Evolutionary conservation across 2,329 filamentous ascomycete species (phyloP), one percentile per base, ranked within the genome.

Genomic region (Cladophialophora yegresii): DNA sequence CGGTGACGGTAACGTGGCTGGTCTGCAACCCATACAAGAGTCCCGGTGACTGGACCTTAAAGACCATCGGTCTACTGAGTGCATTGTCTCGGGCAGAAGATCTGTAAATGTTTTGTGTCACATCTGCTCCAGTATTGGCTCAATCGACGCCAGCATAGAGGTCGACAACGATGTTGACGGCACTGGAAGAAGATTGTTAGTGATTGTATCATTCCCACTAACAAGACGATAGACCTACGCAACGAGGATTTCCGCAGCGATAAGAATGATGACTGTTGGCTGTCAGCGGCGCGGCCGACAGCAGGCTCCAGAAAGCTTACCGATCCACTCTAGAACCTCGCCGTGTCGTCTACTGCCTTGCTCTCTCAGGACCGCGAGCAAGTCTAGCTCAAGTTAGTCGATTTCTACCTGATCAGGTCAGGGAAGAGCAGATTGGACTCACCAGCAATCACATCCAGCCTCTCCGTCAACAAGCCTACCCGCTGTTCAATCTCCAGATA

Each of bases 401-500:
- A n/a, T 22, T 32, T 7, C 40, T 20, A 13, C 47, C 54, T 22
- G 8, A 5, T 26, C 9, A 4, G 12, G 23, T 26, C 47, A 10
- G 20, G 9, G 47, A 56, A 10, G 28, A 20, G 32, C 13, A 45
- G 12, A 60, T 8, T 2, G 36, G n/a, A 54, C 70, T 62, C 53
- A 71, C 70, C 70, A 53, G 70, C 69, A 81, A 98, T 96, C 60
- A 99, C 95, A 69, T 93, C 89, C 70, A 99, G 79, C 61, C 95
- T 83, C 76, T 98, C 93, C 10, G 92, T 98, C 73, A 99, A 80
- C 45, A 99, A 81, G 26, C 88, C 87, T 12, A 98, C 93, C 62
- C 95, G 84, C 81, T 98, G 95, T 77, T 98, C 95, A 90, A 99
- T 98, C 80, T 99, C 95, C 22, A 99, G 82, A 76, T 99, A 99